These are phyloP conservation scores for Nevesoporus exiguus DNA, from an alignment of 768 basidiomycete species.

Conservation along the genomic window DNA sequence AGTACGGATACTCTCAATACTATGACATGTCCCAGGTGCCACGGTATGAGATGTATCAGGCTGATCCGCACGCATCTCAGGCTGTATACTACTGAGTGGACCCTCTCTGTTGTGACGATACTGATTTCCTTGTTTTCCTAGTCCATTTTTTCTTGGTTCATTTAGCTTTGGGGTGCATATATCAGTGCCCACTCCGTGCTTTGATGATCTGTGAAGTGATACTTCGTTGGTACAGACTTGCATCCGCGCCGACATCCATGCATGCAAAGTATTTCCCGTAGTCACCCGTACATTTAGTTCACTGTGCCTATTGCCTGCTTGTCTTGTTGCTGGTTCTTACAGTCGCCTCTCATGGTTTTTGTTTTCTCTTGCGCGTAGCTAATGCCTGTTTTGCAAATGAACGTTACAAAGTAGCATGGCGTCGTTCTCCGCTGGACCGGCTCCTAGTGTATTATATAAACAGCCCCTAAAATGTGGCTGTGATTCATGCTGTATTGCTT, in stretches of 20 bases:
- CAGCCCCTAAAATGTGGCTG: not conserved
- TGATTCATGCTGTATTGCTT: slow-evolving; percentile 4
- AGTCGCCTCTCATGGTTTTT: slow-evolving; percentile 3
- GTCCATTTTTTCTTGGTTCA: slow-evolving; percentile 20
- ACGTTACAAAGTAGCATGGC: not conserved
- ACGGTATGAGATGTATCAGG: slow-evolving; percentile 65
- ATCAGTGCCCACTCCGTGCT: slow-evolving; percentile 16
- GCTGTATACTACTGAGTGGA: slow-evolving; percentile 57
- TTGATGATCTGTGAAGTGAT: slow-evolving; percentile 20
- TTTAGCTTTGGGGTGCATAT: slow-evolving; percentile 17
- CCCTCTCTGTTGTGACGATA: slow-evolving; percentile 5
- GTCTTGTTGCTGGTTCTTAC: slow-evolving; percentile 12
- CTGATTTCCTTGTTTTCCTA: not conserved
- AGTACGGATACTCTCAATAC: slow-evolving; percentile 64
- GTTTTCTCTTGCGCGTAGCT: slow-evolving; percentile 14
- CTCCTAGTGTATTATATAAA: slow-evolving; percentile 2
- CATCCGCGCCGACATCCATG: slow-evolving; percentile 22
- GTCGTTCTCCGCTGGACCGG: no score
- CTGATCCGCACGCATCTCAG: slow-evolving; percentile 47
- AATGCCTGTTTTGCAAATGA: slow-evolving; percentile 17
- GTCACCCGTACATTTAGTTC: slow-evolving; percentile 21
- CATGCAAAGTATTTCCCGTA: slow-evolving; percentile 19
- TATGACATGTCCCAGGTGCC: slow-evolving; percentile 64
- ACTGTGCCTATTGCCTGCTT: not conserved
- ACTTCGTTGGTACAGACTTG: slow-evolving; percentile 25